Percentiles rank a stretch among this genome's conserved stretches.
These are phyloP conservation scores for Helianthus tuberosus DNA, from an alignment of 129 eudicot species.

Conservation along the genomic window DNA sequence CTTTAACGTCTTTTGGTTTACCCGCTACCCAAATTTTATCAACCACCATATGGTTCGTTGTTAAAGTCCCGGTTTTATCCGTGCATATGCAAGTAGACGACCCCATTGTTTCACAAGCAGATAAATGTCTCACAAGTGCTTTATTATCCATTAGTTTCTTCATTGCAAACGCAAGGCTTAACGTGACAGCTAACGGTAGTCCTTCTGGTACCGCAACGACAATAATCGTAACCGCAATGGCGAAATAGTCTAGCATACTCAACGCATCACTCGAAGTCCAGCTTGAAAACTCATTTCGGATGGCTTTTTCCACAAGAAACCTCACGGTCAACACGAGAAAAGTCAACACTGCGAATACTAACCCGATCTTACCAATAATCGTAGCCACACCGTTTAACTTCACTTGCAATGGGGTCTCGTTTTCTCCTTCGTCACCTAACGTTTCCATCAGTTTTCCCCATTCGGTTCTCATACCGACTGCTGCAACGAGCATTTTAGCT, in stretches of 20 bases:
- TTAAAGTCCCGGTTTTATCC: slow-evolving; percentile 91
- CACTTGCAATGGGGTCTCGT: slow-evolving; percentile 96
- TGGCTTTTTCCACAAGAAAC: slow-evolving; percentile 62
- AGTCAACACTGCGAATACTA: slow-evolving; percentile 73
- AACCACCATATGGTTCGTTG: slow-evolving; percentile 93
- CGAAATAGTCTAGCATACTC: slow-evolving; percentile 70
- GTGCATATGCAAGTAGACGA: slow-evolving; percentile 85
- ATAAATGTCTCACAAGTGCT: slow-evolving; percentile 84
- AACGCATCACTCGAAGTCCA: slow-evolving; percentile 83
- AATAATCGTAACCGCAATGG: slow-evolving; percentile 84
- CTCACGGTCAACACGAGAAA: slow-evolving; percentile 64
- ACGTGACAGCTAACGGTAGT: slow-evolving; percentile 85
- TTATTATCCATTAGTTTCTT: slow-evolving; percentile 76
- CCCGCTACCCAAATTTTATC: slow-evolving; percentile 70
- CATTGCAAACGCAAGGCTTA: slow-evolving; percentile 98
- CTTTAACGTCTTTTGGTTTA: slow-evolving; percentile 43
- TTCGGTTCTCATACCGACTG: slow-evolving; percentile 98
- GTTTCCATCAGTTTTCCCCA: slow-evolving; percentile 98
- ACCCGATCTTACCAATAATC: slow-evolving; percentile 79
- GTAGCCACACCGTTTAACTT: slow-evolving; percentile 97
- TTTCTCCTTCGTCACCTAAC: slow-evolving; percentile 76
- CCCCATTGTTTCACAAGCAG: slow-evolving; percentile 99
- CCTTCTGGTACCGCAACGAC: slow-evolving; percentile 99
- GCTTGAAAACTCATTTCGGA: slow-evolving; percentile 52
- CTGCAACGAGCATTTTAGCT: slow-evolving; percentile 85